Base-by-base conservation (phyloP, 768 basidiomycete species). In the Pleurotus salmoneostramineus region DNA sequence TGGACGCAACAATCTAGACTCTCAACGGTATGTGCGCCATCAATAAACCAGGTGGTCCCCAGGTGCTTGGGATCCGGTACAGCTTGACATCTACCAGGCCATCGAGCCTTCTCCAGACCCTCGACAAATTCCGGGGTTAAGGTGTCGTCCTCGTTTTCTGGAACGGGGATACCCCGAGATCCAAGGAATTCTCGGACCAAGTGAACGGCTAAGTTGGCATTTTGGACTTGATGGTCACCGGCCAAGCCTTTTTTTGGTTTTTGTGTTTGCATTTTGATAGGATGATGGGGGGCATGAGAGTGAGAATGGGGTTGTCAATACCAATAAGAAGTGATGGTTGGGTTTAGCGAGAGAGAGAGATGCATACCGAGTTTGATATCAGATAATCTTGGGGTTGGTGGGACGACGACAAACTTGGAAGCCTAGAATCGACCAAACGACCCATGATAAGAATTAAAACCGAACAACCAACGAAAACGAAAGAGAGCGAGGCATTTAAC, bases 41-140 rank as follows among this genome's bases (percentile, higher is more conserved):
- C 97, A 10, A 99, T 74, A 70, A 87, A 93, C 97, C 97, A 98
- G 2, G 83, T 89, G 5, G 82, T 77, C 12, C 70, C 65, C 1
- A 71, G 50, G 40, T 81, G 67, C 12, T 62, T 66, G 0, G 86
- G 85, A 65, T 95, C 94, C 7, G 57, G 49, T 10, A 96, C 83
- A 6, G 81, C 82, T 72, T 99, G 97, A 68, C 97, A 99, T 46
- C 97, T 84, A 10, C 96, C 97, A 7, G 97, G 95, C 96, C 97
- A 99, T 59, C 76, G 83, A 3, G 94, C 80, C 15, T 77, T 72
- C 63, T 83, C 72, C 17, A 98, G 75, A 3, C 89, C 95, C 15
- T 73, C 64, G 35, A 85, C 65, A 60, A 91, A 87, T 2, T 76
- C 61, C 8, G 72, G 63, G 0, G 89, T 76, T 8, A 96, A 72